These are phyloP conservation scores for Fonsecaea monophora DNA, from an alignment of 2,329 filamentous ascomycete species.

Conservation along the genomic window DNA sequence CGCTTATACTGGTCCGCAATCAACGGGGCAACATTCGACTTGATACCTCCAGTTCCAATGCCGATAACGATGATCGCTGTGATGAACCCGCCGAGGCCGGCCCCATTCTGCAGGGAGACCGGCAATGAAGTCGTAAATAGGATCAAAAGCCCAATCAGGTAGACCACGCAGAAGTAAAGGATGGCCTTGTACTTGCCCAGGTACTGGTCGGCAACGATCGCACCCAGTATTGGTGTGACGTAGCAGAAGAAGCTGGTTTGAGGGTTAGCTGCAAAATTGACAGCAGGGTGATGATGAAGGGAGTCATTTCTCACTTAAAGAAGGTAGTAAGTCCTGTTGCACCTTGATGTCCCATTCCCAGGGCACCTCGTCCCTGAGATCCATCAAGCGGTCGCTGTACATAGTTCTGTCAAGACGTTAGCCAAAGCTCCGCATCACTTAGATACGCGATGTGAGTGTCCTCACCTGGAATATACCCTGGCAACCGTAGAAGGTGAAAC, in stretches of 20 bases:
- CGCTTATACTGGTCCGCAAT: conserved; percentile 71
- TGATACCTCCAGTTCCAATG: conserved; percentile 72
- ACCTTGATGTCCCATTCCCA: conserved; percentile 64
- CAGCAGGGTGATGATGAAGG: conserved; percentile 43
- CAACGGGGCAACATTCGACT: conserved; percentile 66
- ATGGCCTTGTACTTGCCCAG: conserved; percentile 68
- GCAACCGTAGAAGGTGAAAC: conserved; percentile 46
- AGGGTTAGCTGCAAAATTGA: conserved; percentile 56
- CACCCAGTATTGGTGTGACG: conserved; percentile 65
- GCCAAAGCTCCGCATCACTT: not conserved
- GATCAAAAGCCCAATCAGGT: conserved; percentile 64
- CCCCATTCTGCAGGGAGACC: conserved; percentile 56
- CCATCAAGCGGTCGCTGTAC: conserved; percentile 53
- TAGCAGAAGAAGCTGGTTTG: conserved; percentile 62
- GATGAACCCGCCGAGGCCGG: conserved; percentile 63
- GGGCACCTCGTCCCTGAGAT: conserved; percentile 56
- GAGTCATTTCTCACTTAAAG: conserved; percentile 58
- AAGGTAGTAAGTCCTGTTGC: conserved; percentile 60
- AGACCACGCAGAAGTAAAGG: conserved; percentile 62
- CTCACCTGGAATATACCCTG: conserved; percentile 63
- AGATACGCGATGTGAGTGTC: conserved; percentile 50
- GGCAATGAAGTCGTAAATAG: conserved; percentile 64
- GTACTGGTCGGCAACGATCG: conserved; percentile 66
- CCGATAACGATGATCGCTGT: conserved; percentile 67
- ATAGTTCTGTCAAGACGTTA: conserved; percentile 54